A percentile compares a stretch with the other conserved stretches of the same genome.
Conservation (phyloP, 257 asterid genomes). For the Nicotiana noctiflora region DNA sequence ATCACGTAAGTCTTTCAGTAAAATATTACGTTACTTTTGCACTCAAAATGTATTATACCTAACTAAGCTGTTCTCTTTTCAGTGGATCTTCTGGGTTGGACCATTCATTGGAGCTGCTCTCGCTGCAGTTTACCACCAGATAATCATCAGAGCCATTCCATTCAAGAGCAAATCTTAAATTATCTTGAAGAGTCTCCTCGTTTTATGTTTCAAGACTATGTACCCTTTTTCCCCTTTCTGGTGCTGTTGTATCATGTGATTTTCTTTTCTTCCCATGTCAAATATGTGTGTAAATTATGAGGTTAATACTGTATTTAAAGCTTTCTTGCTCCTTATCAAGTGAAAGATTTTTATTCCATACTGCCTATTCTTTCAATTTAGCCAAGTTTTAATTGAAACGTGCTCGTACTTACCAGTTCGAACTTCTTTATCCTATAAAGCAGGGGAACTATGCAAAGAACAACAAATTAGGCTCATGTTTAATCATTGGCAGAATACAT, state of each 20-base stretch:
- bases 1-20: too few relatives aligned
- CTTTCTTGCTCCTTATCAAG: neutral
- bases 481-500: too few relatives aligned
- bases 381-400: too few relatives aligned
- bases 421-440: too few relatives aligned
- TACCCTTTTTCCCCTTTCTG: neutral
- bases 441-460: too few relatives aligned
- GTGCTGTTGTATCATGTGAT: neutral
- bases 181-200: neutral
- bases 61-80: too few relatives aligned
- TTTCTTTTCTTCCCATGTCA: neutral
- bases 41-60: too few relatives aligned
- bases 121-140: conserved; percentile 55
- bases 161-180: conserved; percentile 42
- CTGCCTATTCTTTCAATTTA: too few relatives aligned
- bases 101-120: conserved; percentile 57
- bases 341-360: neutral
- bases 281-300: conserved; percentile 5
- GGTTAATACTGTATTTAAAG: neutral
- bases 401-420: too few relatives aligned
- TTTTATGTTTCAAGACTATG: neutral
- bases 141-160: conserved; percentile 60
- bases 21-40: too few relatives aligned
- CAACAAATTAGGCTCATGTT: too few relatives aligned
- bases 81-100: conserved; percentile 73